Evolutionary conservation across 2,329 filamentous ascomycete species (phyloP).

Genomic region (Penicillium sp.): DNA sequence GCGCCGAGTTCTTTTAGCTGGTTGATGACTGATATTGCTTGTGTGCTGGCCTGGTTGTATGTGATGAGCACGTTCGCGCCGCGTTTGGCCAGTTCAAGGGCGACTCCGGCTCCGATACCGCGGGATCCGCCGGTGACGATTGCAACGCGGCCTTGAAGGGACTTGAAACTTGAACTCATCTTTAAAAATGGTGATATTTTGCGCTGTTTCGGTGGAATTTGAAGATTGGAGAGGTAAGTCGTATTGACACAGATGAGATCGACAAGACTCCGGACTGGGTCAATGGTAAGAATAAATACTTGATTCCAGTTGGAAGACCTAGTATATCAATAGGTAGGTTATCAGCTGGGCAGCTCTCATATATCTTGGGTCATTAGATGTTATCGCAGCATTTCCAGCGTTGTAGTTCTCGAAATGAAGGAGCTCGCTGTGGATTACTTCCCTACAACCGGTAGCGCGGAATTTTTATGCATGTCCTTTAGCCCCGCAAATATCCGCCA

Average conservation of each 20-base stretch:
- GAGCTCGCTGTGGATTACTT: not conserved
- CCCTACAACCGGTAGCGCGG: not conserved
- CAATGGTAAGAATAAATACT: too few species aligned
- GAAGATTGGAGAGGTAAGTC: not conserved
- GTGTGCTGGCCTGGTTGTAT: constrained; percentile 1
- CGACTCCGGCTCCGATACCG: constrained; percentile 53
- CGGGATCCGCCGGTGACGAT: constrained; percentile 55
- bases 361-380: not conserved
- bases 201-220: not conserved
- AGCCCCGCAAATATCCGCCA: too few species aligned
- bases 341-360: not conserved
- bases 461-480: too few species aligned
- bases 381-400: not conserved
- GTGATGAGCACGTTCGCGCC: constrained; percentile 40
- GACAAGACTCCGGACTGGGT: too few species aligned
- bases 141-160: constrained; percentile 38
- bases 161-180: not conserved
- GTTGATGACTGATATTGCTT: not conserved
- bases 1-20: not conserved
- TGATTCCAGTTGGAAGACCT: too few species aligned
- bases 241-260: not conserved
- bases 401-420: not conserved
- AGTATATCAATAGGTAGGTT: too few species aligned
- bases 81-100: constrained; percentile 50
- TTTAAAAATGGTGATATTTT: not conserved